Evolutionary conservation across 2,329 filamentous ascomycete species (phyloP).

Genomic region (Phoma herbarum): DNA sequence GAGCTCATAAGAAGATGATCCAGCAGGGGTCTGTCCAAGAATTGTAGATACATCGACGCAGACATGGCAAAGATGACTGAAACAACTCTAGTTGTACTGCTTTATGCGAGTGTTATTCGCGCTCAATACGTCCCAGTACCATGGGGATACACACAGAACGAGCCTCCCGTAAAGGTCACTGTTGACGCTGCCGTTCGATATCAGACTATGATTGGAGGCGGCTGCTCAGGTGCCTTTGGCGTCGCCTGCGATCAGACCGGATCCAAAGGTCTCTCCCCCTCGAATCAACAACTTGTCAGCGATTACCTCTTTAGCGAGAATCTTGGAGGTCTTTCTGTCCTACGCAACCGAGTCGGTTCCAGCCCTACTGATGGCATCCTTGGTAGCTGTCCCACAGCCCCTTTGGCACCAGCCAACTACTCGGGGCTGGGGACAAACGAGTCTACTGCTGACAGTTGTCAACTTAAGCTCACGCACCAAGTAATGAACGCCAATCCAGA

Average conservation of each 20-base stretch:
- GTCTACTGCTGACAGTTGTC: neutral
- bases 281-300: neutral
- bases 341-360: neutral
- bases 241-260: conserved; percentile 4
- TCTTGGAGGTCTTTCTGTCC: neutral
- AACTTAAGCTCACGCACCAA: neutral
- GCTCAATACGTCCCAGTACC: neutral
- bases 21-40: neutral
- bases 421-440: neutral
- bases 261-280: neutral
- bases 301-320: conserved; percentile 1
- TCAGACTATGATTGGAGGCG: conserved; percentile 1
- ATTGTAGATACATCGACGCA: neutral
- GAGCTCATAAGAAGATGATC: neutral
- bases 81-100: neutral
- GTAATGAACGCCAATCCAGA: neutral
- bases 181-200: neutral
- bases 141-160: neutral
- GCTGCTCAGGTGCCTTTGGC: neutral
- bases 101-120: neutral
- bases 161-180: neutral
- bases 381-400: neutral
- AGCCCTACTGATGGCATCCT: neutral
- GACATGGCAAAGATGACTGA: neutral
- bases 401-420: neutral